Conservation (phyloP, 768 basidiomycete genomes). For the Tubosaeta brunneosetosa region DNA sequence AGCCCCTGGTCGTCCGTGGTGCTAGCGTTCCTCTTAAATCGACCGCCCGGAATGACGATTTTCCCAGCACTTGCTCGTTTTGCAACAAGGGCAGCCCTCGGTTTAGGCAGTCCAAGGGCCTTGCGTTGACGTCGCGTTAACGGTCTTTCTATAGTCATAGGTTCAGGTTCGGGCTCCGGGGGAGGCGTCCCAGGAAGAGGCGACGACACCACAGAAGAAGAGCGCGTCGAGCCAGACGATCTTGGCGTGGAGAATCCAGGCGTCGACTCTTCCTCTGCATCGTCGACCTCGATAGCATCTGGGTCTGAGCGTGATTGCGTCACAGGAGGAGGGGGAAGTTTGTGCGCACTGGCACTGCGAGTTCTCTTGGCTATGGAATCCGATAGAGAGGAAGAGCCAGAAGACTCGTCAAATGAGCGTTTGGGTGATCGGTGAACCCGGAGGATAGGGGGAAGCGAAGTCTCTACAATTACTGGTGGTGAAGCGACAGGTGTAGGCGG, state of each 20-base stretch:
- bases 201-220: constrained; percentile 31
- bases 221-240: constrained; percentile 28
- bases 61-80: constrained; percentile 45
- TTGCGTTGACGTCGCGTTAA: constrained; percentile 68
- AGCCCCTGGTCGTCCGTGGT: constrained; percentile 9
- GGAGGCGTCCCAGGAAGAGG: constrained; percentile 35
- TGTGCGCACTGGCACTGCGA: constrained; percentile 27
- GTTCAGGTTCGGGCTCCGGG: constrained; percentile 20
- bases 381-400: constrained; percentile 37
- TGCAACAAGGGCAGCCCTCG: constrained; percentile 32
- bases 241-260: constrained; percentile 42
- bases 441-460: constrained; percentile 16
- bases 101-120: constrained; percentile 61
- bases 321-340: constrained; percentile 12
- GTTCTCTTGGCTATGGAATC: constrained; percentile 35
- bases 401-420: constrained; percentile 56
- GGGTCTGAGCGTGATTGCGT: constrained; percentile 12
- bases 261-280: constrained; percentile 30
- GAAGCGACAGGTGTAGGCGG: constrained; percentile 25
- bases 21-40: constrained; percentile 33
- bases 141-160: constrained; percentile 27
- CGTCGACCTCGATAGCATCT: constrained; percentile 24
- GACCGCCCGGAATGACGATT: constrained; percentile 60
- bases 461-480: constrained; percentile 8
- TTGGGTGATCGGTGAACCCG: constrained; percentile 50